phyloP scores from a whole-genome alignment of 2,329 filamentous ascomycete species.

The Colletotrichum liaoningense region DNA sequence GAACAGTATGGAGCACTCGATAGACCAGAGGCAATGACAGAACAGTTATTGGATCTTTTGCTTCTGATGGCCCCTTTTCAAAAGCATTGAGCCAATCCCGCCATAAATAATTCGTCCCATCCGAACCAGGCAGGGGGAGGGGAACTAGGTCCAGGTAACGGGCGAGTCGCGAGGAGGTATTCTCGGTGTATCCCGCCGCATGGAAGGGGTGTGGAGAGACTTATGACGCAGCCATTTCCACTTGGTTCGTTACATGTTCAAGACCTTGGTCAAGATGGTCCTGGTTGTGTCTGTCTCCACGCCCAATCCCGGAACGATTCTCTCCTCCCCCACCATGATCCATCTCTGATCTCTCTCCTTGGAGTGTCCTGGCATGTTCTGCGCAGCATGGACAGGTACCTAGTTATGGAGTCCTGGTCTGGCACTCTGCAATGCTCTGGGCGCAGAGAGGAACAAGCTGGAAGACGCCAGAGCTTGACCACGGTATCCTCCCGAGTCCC shows the following conservation, averaged over 20 bases:
- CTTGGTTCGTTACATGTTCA: background rate
- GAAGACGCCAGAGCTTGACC: too few relatives aligned
- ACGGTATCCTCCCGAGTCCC: background rate
- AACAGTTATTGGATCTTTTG: background rate
- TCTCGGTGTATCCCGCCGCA: conserved; percentile 25
- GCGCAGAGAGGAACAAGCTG: too few relatives aligned
- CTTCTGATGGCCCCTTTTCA: background rate
- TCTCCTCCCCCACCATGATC: conserved; percentile 1
- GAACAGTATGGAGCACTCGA: background rate
- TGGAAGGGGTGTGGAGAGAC: background rate
- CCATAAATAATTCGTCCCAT: conserved; percentile 8
- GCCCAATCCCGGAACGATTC: background rate
- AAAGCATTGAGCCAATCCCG: conserved; percentile 5
- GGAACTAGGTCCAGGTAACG: conserved; percentile 1
- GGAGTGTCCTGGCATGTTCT: background rate
- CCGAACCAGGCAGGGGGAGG: conserved; percentile 7
- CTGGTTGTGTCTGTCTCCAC: background rate
- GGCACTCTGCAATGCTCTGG: too few relatives aligned
- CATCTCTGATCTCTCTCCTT: too few relatives aligned
- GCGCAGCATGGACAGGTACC: too few relatives aligned
- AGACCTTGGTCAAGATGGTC: background rate
- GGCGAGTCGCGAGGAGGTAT: conserved; percentile 6
- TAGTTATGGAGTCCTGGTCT: too few relatives aligned
- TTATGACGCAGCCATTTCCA: conserved; percentile 27
- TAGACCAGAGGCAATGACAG: background rate